Evolutionary conservation across 257 asterid genomes (phyloP).

Genomic region (Dorcoceras hygrometricum): DNA sequence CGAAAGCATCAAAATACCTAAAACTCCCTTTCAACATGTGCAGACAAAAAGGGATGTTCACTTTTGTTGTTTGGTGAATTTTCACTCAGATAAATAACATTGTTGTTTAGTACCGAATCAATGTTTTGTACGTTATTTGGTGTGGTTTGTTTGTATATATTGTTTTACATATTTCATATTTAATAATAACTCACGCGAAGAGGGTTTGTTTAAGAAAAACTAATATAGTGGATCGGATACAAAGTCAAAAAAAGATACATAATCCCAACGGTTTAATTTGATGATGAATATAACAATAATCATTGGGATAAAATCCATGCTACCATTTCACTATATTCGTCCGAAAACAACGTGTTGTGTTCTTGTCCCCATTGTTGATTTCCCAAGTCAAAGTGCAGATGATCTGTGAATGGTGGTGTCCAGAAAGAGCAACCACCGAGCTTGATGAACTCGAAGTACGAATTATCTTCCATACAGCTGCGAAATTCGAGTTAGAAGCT

Average conservation of each 20-base stretch:
- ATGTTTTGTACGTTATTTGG: no score
- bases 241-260: no score
- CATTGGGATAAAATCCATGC: conserved; percentile 59
- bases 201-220: no score
- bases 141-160: no score
- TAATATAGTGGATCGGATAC: no score
- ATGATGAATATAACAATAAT: no score
- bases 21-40: neutral
- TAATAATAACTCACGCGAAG: no score
- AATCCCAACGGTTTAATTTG: no score
- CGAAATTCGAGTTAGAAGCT: neutral
- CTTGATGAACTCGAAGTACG: conserved; percentile 21
- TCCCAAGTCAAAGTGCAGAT: conserved; percentile 34
- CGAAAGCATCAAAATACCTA: neutral
- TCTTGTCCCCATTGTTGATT: conserved; percentile 19
- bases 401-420: conserved; percentile 13
- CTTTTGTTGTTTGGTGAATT: no score
- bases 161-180: no score
- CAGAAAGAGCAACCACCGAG: neutral
- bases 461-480: conserved; percentile 25
- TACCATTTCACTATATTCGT: conserved; percentile 37
- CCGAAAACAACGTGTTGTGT: conserved; percentile 29
- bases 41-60: neutral
- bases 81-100: no score
- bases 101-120: no score